Base-by-base conservation (phyloP, 768 basidiomycete species). In the Tephrocybe sp. region DNA sequence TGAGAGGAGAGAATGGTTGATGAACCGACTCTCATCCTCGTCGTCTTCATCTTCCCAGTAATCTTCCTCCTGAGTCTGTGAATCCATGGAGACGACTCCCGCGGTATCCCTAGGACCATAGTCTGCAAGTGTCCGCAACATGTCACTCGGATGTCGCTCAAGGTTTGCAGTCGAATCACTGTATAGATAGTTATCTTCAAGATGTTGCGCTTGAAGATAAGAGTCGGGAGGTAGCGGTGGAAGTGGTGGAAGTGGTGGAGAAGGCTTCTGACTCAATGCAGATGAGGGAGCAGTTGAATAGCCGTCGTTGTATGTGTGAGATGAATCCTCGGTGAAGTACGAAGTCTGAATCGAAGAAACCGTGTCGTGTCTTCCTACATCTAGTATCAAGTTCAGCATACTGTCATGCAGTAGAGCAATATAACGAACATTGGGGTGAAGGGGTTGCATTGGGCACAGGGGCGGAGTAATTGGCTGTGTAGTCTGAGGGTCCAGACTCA, bases 1-100 rank as follows among this genome's bases (percentile, higher is more conserved):
- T 30, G 85, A 88, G 50, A 98, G 74, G 39, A 97, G 72, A 13
- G 91, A 83, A 46, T 91, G 89, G 65, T 96, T 94, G 65, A 98
- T 85, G 61, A 92, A 97, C 13, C 85, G 79, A 51, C 76, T 79
- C 44, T 80, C 80, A 52, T 85, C 80, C 14, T 82, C 81, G 48
- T 92, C 89, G 19, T 76, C 77, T 12, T 78, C 76, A 19, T 84
- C 82, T 39, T 85, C 83, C 71, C 79, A 83, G 51, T 75, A 81
- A 35, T 78, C 77, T 33, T 75, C 56, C 13, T 53, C 61, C 13
- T 60, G 57, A 1, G 17, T 14, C 55, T 64, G 65, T 17, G 66
- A 54, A 1, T 69, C 66, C 6, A 61, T 14, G 19, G 53, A 54
- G 12, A 58, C 57, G 23, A 58, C 49, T 11, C 34, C 39, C 11